Evolutionary conservation across 306 rosid genomes (phyloP).

Genomic region (Arachis stenosperma): DNA sequence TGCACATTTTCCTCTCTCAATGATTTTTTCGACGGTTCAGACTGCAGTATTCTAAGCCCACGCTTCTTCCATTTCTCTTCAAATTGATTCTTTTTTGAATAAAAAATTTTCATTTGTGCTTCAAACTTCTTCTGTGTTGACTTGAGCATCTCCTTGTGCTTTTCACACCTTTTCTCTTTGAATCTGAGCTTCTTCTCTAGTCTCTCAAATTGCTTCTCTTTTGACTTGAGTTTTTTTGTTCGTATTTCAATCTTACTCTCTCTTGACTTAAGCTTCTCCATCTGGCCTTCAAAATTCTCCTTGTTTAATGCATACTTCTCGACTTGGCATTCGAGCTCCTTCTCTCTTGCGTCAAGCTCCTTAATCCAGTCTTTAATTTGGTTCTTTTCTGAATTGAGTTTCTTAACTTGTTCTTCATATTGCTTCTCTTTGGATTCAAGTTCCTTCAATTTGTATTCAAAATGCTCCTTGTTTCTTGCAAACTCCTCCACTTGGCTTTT

Average conservation of each 20-base stretch:
- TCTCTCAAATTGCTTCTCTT: slow-evolving; percentile 27
- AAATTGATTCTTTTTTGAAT: slow-evolving; percentile 36
- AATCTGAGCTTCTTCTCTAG: slow-evolving; percentile 25
- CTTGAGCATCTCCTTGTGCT: slow-evolving; percentile 15
- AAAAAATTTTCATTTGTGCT: slow-evolving; percentile 33
- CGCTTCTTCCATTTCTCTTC: slow-evolving; percentile 39
- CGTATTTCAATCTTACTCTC: slow-evolving; percentile 35
- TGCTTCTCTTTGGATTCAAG: background rate
- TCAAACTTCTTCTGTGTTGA: slow-evolving; percentile 34
- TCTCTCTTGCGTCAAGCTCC: slow-evolving; percentile 25
- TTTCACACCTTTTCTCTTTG: slow-evolving; percentile 18
- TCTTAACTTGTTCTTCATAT: background rate
- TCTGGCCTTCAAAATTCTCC: slow-evolving; percentile 30
- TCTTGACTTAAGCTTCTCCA: slow-evolving; percentile 29
- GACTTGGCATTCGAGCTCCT: slow-evolving; percentile 25
- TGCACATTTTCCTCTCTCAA: slow-evolving; percentile 30
- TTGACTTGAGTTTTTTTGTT: background rate
- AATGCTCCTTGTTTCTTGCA: background rate
- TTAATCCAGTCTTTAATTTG: slow-evolving; percentile 24
- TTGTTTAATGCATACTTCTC: slow-evolving; percentile 26
- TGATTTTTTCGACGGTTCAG: slow-evolving; percentile 21
- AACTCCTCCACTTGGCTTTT: slow-evolving; percentile 4
- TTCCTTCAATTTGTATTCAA: background rate
- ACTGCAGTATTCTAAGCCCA: slow-evolving; percentile 36
- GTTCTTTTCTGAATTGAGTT: slow-evolving; percentile 16